A percentile compares a stretch with the other conserved stretches of the same genome.
These are phyloP conservation scores for Trichoderma atroviride DNA, from an alignment of 2,329 filamentous ascomycete species.

Conservation along the genomic window DNA sequence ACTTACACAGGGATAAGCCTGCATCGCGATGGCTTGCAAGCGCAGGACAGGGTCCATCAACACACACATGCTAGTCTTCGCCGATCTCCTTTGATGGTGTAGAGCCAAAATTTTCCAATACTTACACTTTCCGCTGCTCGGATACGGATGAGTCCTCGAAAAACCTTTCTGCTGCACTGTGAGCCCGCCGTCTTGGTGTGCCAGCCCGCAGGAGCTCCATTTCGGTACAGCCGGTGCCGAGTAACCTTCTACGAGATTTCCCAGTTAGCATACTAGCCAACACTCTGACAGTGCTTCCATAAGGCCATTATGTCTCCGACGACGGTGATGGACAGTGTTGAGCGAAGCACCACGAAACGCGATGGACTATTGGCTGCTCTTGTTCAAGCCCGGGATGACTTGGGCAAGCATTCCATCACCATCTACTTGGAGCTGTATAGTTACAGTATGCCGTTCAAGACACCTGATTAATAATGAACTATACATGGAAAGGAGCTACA, in stretches of 20 bases:
- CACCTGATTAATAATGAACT: not conserved
- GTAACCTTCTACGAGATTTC: not conserved
- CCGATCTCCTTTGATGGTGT: not conserved
- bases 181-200: not conserved
- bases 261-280: not conserved
- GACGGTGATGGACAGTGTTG: not conserved
- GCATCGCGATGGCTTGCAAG: not conserved
- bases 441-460: not conserved
- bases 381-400: not conserved
- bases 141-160: not conserved
- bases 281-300: not conserved
- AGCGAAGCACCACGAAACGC: not conserved
- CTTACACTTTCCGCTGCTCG: not conserved
- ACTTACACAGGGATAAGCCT: not conserved
- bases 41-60: not conserved
- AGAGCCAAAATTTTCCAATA: not conserved
- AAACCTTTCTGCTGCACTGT: not conserved
- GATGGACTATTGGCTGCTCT: not conserved
- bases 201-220: not conserved
- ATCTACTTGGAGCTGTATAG: not conserved
- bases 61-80: not conserved
- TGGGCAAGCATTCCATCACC: not conserved
- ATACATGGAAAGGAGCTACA: not conserved
- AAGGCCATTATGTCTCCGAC: not conserved
- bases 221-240: not conserved